phyloP scores from a whole-genome alignment of 495 filamentous ascomycete species.

The Hypomontagnella monticulosa region DNA sequence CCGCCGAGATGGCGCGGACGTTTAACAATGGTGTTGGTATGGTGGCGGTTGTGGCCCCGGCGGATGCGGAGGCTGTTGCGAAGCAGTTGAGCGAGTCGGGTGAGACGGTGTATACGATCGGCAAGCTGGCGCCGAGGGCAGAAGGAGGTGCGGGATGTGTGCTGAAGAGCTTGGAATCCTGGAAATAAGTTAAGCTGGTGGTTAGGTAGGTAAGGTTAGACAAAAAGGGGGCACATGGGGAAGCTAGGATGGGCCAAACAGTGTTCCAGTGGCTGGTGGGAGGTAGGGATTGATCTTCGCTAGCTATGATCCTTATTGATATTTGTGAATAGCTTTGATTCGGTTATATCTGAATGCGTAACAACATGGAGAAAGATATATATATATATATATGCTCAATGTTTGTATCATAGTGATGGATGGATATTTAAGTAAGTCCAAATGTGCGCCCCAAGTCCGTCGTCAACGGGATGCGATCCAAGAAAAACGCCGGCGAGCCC shows the following conservation, averaged over 20 bases:
- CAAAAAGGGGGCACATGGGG: background rate
- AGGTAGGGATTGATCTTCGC: no score
- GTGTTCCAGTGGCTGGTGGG: background rate
- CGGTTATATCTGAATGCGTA: conserved; percentile 16
- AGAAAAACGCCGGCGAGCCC: conserved; percentile 22
- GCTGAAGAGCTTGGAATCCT: conserved; percentile 73
- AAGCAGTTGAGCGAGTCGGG: conserved; percentile 67
- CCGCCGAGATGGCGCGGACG: conserved; percentile 83
- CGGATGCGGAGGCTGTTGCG: conserved; percentile 62
- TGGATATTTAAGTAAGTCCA: background rate
- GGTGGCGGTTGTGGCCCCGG: conserved; percentile 78
- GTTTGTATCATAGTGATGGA: background rate
- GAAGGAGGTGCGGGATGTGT: conserved; percentile 71
- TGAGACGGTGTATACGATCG: conserved; percentile 81
- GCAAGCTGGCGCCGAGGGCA: conserved; percentile 66
- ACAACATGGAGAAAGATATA: conserved; percentile 6
- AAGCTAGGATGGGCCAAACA: background rate
- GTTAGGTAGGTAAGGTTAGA: conserved; percentile 6
- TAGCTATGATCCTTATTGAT: background rate
- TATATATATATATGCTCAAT: conserved; percentile 3
- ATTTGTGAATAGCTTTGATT: conserved; percentile 19
- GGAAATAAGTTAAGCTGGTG: conserved; percentile 55
- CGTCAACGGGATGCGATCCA: conserved; percentile 19
- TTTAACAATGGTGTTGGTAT: conserved; percentile 96
- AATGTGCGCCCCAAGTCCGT: conserved; percentile 7